These are phyloP conservation scores for Golubevia pallescens DNA, from an alignment of 1,284 basidiomycete species.

Conservation along the genomic window DNA sequence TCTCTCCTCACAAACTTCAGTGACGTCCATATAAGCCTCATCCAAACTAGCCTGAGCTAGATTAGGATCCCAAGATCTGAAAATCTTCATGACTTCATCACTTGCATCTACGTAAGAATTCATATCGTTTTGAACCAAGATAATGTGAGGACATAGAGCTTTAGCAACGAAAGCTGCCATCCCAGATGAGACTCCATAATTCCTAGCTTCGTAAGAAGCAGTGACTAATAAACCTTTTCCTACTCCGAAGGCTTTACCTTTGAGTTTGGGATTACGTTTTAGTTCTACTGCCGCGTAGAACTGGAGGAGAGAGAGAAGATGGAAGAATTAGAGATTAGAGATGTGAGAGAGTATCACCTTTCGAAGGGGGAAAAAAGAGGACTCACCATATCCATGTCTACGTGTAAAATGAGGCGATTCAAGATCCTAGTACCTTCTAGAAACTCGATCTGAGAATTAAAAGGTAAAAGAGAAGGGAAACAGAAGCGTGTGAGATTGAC, in stretches of 20 bases:
- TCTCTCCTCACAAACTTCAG: constrained; percentile 37
- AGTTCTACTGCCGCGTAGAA: constrained; percentile 61
- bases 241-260: constrained; percentile 44
- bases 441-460: too few relatives aligned
- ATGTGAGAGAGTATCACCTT: background rate
- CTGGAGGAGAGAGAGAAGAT: constrained; percentile 1
- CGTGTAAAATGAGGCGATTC: too few relatives aligned
- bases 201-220: constrained; percentile 50
- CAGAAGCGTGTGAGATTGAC: too few relatives aligned
- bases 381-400: background rate
- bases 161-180: constrained; percentile 57
- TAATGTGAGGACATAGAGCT: constrained; percentile 54
- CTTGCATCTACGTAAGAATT: constrained; percentile 36
- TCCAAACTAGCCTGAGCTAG: constrained; percentile 48
- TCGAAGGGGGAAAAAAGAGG: background rate
- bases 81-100: constrained; percentile 47
- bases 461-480: too few relatives aligned
- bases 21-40: constrained; percentile 52
- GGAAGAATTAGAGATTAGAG: background rate
- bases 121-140: constrained; percentile 50
- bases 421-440: too few relatives aligned
- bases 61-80: constrained; percentile 44
- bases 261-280: constrained; percentile 43
- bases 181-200: constrained; percentile 22
- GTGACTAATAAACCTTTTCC: constrained; percentile 56